Percentiles rank a stretch among this genome's conserved stretches.
Conservation (phyloP, 2,329 filamentous ascomycete genomes). For the Fusarium pininemorale region DNA sequence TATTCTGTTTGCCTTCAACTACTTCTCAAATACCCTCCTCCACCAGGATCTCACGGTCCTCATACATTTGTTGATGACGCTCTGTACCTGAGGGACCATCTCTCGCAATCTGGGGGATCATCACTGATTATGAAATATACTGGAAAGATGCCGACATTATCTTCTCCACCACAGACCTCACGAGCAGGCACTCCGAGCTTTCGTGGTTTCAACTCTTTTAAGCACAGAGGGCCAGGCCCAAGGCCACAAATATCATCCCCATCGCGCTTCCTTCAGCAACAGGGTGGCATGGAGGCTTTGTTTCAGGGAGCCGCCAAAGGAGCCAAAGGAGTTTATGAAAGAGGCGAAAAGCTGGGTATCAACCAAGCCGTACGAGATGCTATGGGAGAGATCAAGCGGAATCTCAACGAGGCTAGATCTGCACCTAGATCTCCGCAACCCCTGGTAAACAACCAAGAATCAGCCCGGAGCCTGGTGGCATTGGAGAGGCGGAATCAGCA, state of each 20-base stretch:
- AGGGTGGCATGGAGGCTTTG: conserved; percentile 72
- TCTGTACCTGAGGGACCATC: conserved; percentile 74
- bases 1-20: conserved; percentile 86
- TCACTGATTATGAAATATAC: conserved; percentile 78
- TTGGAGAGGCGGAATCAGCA: conserved; percentile 73
- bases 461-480: conserved; percentile 52
- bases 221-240: conserved; percentile 52
- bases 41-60: conserved; percentile 69
- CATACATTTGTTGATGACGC: conserved; percentile 89
- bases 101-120: conserved; percentile 68
- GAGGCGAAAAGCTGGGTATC: conserved; percentile 79
- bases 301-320: conserved; percentile 81
- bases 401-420: conserved; percentile 70
- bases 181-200: conserved; percentile 49
- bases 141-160: conserved; percentile 57
- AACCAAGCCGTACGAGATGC: conserved; percentile 85
- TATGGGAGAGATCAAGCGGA: conserved; percentile 80
- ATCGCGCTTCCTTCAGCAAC: conserved; percentile 63
- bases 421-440: conserved; percentile 51
- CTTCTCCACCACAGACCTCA: conserved; percentile 38
- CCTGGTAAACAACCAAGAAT: conserved; percentile 48
- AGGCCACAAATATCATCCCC: conserved; percentile 59
- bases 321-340: conserved; percentile 77
- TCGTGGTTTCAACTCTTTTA: conserved; percentile 48
- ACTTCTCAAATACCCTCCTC: conserved; percentile 83